Base-by-base conservation (phyloP, 2,329 filamentous ascomycete species). In the Phialophora macrospora region DNA sequence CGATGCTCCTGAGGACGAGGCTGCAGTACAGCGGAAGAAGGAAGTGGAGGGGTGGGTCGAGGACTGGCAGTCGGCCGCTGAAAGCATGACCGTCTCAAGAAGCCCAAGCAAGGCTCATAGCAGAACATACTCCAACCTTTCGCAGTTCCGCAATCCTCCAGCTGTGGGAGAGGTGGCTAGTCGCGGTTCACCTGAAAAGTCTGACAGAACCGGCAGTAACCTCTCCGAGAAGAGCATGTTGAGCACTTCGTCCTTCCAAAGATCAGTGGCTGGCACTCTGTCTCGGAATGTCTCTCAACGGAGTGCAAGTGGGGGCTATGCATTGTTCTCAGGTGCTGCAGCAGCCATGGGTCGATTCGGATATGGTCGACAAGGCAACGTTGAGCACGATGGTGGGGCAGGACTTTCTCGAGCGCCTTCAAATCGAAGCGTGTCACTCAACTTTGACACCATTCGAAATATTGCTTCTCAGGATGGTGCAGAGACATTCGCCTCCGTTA, bases 171-270 rank as follows among this genome's bases (percentile, higher is more conserved):
- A 65, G 22, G 49, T 30, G 11, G 62, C 64, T 7, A 65, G 70
- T 48, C 67, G 69, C 24, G 67, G 69, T 3, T 72, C 69, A 7
- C 78, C 2, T 80, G 79, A 55, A 80, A 82, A 73, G 61, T 83
- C 85, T 44, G 80, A 80, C 4, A 80, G 85, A 30, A 87, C 84
- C 4, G 84, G 78, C 32, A 87, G 84, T 71, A 85, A 83, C 71
- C 73, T 87, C 2, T 87, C 85, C 0, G 86, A 88, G 62, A 80
- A 80, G 12, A 83, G 72, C 60, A 64, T 69, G n/a, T 30, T 49
- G 24, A 72, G 65, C 41, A 62, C 20, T 22, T 55, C 63, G 24
- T 69, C 68, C 1, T 56, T 63, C n/a, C 64, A 65, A 38, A 61
- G 63, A 61, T 68, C 70, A 26, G 79, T 63, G 78, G 80, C 38